A percentile compares a stretch with the other conserved stretches of the same genome.
phyloP scores from a whole-genome alignment of 1,284 basidiomycete genomes.

The Polyporus tsugae region DNA sequence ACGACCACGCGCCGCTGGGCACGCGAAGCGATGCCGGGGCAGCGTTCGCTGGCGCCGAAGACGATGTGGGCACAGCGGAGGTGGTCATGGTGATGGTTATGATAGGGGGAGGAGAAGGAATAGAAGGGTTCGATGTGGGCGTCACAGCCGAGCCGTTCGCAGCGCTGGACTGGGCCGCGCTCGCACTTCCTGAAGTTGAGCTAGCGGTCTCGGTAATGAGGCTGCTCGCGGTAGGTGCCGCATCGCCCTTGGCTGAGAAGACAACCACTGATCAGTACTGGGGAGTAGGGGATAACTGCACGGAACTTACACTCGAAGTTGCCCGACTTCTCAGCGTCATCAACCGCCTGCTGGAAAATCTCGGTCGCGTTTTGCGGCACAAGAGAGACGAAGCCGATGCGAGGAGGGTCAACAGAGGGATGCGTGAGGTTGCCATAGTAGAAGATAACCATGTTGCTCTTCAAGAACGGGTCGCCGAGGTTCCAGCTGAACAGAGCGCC shows the following conservation, averaged over 20 bases:
- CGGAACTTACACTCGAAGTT: slow-evolving; percentile 42
- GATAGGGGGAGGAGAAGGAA: neutral
- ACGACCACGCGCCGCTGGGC: slow-evolving; percentile 12
- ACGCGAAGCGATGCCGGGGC: slow-evolving; percentile 10
- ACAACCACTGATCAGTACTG: neutral
- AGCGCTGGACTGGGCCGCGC: neutral
- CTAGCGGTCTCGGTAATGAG: slow-evolving; percentile 22
- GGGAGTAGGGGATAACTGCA: no score
- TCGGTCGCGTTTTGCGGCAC: slow-evolving; percentile 61
- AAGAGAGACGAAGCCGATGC: slow-evolving; percentile 75
- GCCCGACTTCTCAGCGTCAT: slow-evolving; percentile 46
- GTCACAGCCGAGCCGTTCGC: slow-evolving; percentile 3
- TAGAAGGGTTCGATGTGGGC: slow-evolving; percentile 8
- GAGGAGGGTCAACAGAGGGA: slow-evolving; percentile 69
- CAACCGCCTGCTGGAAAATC: slow-evolving; percentile 49
- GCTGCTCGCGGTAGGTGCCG: slow-evolving; percentile 27
- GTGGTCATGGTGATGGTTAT: slow-evolving; percentile 1
- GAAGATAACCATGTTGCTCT: slow-evolving; percentile 55
- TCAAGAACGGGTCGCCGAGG: slow-evolving; percentile 52
- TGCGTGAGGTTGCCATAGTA: slow-evolving; percentile 73
- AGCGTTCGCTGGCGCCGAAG: slow-evolving; percentile 7
- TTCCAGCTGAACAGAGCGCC: slow-evolving; percentile 42
- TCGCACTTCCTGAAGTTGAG: neutral
- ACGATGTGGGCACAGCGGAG: neutral
- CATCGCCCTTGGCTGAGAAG: slow-evolving; percentile 21